Base-by-base conservation (phyloP, 1,284 basidiomycete genomes). In the Cutaneotrichosporon sp. region DNA sequence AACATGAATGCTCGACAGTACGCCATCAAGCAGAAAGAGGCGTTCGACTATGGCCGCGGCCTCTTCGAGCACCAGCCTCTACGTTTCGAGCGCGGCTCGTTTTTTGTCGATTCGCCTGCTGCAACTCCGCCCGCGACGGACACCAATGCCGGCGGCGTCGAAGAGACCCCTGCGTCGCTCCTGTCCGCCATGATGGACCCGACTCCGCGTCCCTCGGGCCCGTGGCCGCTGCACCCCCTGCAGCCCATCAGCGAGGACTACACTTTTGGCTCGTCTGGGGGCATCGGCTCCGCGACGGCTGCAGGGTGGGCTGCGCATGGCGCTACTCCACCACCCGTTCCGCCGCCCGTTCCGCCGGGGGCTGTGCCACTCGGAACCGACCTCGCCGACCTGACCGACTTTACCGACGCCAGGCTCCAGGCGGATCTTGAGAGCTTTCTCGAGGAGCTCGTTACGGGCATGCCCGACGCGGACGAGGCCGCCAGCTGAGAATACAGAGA, bases 361-460 rank as follows among this genome's bases (percentile, higher is more conserved):
- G 4, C 16, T 42, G 38, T 42, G 18, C 38, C 38, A 9, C 38
- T 42, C 18, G 18, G 18, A 3, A 18, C 38, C 18, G 38, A 42
- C 7, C 18, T 42, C 7, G 38, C 18, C 18, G 38, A 42, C 38
- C n/a, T 42, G 38, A n/a, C 38, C 18, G 38, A 42, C 38, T 42
- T 42, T 36, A 13, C 34, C 6, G 50, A 52, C 9, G 20, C 29
- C 5, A 18, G 20, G 14, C 51, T 53, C 20, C 33, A 20, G 22
- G 29, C 51, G 3, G 51, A 53, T 13, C 51, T 53, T 14, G 51
- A 53, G 34, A 38, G 34, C 16, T 38, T 53, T 11, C 34, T 53
- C 9, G 51, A 53, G 51, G 42, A n/a, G 33, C 33, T 53, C 13
- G 22, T 22, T 3, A 24, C 25, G 10, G 47, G 14, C 27, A 29